These are phyloP conservation scores for Aspergillus ochraceus DNA, from an alignment of 2,329 filamentous ascomycete species.

Conservation along the genomic window DNA sequence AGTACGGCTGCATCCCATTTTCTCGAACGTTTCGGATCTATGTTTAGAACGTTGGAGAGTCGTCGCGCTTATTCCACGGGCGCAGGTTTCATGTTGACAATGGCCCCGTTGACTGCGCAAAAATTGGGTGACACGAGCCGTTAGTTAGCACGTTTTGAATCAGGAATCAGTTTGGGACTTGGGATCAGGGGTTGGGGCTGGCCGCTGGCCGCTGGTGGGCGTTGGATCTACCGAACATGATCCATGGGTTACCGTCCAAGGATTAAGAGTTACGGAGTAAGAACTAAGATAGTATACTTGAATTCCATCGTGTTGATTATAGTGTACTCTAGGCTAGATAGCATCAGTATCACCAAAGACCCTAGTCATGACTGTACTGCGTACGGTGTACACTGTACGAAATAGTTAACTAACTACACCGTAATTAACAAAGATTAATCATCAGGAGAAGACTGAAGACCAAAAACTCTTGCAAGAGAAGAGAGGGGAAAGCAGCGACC, in stretches of 20 bases:
- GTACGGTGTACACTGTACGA: too few relatives aligned
- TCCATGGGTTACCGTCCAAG: too few relatives aligned
- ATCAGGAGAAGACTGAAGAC: constrained; percentile 5
- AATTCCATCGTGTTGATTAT: too few relatives aligned
- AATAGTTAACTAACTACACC: too few relatives aligned
- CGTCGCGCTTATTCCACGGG: neutral
- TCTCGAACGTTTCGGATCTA: neutral
- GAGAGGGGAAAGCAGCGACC: neutral
- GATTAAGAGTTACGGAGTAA: too few relatives aligned
- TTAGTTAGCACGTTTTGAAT: neutral
- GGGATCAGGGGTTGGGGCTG: neutral
- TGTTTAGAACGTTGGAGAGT: neutral
- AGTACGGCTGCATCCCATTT: neutral
- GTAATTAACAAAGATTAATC: constrained; percentile 4
- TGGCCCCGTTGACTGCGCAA: neutral
- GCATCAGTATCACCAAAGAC: too few relatives aligned
- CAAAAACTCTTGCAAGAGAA: neutral
- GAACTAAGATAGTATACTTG: too few relatives aligned
- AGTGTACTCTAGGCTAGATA: too few relatives aligned
- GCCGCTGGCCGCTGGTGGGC: neutral
- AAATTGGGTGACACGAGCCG: neutral
- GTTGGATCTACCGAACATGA: neutral
- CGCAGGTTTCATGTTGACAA: neutral
- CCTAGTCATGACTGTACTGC: too few relatives aligned
- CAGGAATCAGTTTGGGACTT: neutral